phyloP scores from a whole-genome alignment of 768 basidiomycete genomes.

The Pholiota conissans region DNA sequence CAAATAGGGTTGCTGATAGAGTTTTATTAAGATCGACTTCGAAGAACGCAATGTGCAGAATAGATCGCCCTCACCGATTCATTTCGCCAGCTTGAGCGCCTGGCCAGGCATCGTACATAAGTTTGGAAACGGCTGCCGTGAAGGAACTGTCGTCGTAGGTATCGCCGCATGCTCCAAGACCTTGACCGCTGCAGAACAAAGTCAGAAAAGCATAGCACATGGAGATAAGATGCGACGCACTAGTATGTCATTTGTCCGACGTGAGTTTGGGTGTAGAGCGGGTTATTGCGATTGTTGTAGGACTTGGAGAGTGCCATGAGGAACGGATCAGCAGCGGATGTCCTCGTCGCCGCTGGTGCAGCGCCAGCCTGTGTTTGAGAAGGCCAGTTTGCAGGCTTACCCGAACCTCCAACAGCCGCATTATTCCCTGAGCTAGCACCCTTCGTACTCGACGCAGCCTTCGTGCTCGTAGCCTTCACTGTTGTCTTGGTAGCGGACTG shows the following conservation, averaged over 20 bases:
- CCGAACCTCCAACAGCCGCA: not conserved
- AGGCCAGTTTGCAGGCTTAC: constrained; percentile 7
- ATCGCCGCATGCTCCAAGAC: constrained; percentile 13
- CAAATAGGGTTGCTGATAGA: constrained; percentile 12
- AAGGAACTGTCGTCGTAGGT: constrained; percentile 14
- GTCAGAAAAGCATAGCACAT: not conserved
- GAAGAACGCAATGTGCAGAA: not conserved
- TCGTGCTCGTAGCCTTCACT: not conserved
- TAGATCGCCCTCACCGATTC: constrained; percentile 6
- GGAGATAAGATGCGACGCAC: no score
- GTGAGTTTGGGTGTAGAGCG: constrained; percentile 8
- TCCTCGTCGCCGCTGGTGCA: constrained; percentile 10
- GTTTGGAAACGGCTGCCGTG: constrained; percentile 14
- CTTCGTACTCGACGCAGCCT: not conserved
- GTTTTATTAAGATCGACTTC: not conserved
- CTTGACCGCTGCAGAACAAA: constrained; percentile 9
- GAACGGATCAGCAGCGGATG: constrained; percentile 13
- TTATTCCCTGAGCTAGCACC: not conserved
- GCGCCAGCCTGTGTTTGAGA: constrained; percentile 9
- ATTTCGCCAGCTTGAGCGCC: constrained; percentile 8
- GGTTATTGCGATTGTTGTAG: constrained; percentile 12
- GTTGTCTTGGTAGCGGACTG: not conserved
- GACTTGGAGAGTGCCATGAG: constrained; percentile 10
- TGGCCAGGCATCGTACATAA: constrained; percentile 16
- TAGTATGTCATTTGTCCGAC: constrained; percentile 13